Evolutionary conservation across 2,329 filamentous ascomycete genomes (phyloP).

Genomic region (Colletotrichum paranaense): DNA sequence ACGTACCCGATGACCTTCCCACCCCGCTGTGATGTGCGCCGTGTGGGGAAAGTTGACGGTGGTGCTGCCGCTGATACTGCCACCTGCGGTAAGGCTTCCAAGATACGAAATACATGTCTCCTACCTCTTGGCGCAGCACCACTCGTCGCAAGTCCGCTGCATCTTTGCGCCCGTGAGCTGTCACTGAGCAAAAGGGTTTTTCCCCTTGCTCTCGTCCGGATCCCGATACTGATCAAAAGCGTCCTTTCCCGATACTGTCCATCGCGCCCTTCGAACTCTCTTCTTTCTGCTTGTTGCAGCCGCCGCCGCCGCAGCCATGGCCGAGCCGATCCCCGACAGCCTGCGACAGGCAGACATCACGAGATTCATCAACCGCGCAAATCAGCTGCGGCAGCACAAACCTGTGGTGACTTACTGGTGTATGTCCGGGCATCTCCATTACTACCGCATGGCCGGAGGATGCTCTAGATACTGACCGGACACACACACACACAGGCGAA

Average conservation of each 20-base stretch:
- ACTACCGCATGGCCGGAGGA: background rate
- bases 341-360: slow-evolving; percentile 85
- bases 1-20: background rate
- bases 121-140: slow-evolving; percentile 17
- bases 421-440: slow-evolving; percentile 58
- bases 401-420: slow-evolving; percentile 96
- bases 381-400: slow-evolving; percentile 85
- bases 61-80: background rate
- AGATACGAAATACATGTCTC: slow-evolving; percentile 24
- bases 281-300: background rate
- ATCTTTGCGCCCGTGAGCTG: slow-evolving; percentile 27
- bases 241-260: background rate
- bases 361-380: slow-evolving; percentile 84
- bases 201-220: background rate
- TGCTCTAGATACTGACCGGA: background rate
- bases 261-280: background rate
- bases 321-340: slow-evolving; percentile 74
- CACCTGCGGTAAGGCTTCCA: slow-evolving; percentile 4
- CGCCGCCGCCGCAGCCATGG: slow-evolving; percentile 65
- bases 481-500: slow-evolving; percentile 67
- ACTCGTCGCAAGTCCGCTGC: slow-evolving; percentile 20
- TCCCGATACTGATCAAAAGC: background rate
- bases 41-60: slow-evolving; percentile 18
- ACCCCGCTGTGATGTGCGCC: slow-evolving; percentile 23
- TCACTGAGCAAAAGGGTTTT: background rate